These are phyloP conservation scores for Paecilomyces sp. DNA, from an alignment of 2,329 filamentous ascomycete genomes.

Conservation along the genomic window DNA sequence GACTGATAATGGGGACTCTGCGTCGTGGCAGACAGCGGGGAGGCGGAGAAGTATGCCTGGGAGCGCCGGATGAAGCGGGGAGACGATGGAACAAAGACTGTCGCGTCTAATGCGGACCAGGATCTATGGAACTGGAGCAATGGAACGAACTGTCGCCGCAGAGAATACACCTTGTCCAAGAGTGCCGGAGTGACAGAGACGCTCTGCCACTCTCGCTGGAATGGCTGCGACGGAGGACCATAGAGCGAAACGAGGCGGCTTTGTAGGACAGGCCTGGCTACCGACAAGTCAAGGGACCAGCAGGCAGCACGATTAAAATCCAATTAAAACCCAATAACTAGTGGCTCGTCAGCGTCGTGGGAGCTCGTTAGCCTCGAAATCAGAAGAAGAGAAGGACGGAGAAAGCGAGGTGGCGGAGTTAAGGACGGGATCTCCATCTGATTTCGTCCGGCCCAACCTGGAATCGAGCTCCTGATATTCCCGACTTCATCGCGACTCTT, in stretches of 20 bases:
- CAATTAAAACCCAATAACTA: too few relatives aligned
- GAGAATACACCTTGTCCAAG: constrained; percentile 20
- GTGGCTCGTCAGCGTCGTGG: background rate
- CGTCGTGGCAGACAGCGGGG: background rate
- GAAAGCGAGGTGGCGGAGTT: constrained; percentile 8
- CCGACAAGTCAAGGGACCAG: background rate
- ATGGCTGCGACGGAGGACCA: background rate
- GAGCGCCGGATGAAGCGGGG: constrained; percentile 3
- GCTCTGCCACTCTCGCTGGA: constrained; percentile 15
- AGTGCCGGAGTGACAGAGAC: constrained; percentile 12
- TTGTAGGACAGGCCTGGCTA: background rate
- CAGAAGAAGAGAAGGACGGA: background rate
- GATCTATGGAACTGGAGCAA: constrained; percentile 16
- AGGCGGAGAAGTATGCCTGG: background rate
- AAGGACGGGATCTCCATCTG: constrained; percentile 7
- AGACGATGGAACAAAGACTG: constrained; percentile 7
- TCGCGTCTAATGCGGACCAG: constrained; percentile 14
- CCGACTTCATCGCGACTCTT: background rate
- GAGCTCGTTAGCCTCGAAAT: background rate
- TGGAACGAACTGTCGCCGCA: constrained; percentile 13
- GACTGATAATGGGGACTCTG: constrained; percentile 14
- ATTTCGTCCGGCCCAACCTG: constrained; percentile 1
- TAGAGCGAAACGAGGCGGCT: background rate
- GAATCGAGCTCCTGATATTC: constrained; percentile 1
- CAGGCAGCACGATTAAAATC: background rate